These are phyloP conservation scores for Phytophthora foliorum DNA, from an alignment of 352 stramenopile genomes.

Conservation along the genomic window DNA sequence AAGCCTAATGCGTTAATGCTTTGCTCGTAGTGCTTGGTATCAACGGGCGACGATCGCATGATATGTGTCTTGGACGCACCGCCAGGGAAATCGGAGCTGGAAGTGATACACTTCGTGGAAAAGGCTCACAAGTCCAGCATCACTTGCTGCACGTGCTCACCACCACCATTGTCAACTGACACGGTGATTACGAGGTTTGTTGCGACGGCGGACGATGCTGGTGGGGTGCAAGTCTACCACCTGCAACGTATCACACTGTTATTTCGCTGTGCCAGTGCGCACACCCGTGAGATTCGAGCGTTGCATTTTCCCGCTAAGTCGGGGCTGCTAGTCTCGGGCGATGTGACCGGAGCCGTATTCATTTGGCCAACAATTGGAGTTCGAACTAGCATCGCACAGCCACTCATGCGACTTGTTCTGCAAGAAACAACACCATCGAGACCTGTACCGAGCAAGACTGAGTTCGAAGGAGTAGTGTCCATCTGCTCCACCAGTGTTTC, in stretches of 20 bases:
- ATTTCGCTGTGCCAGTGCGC: conserved; percentile 57
- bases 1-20: background rate
- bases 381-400: conserved; percentile 18
- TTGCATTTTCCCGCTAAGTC: conserved; percentile 60
- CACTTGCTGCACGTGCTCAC: conserved; percentile 62
- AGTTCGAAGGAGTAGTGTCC: conserved; percentile 36
- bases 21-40: conserved; percentile 62
- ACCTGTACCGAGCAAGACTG: conserved; percentile 12
- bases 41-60: conserved; percentile 65
- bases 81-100: conserved; percentile 56
- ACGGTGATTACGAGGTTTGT: conserved; percentile 41
- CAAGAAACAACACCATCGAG: conserved; percentile 14
- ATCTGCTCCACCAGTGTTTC: conserved; percentile 28
- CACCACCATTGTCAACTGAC: conserved; percentile 23
- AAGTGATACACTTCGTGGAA: conserved; percentile 70
- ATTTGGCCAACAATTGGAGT: conserved; percentile 56
- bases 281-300: conserved; percentile 57
- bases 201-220: conserved; percentile 65
- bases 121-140: conserved; percentile 73
- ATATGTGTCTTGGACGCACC: conserved; percentile 64
- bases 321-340: conserved; percentile 55
- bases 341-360: conserved; percentile 49
- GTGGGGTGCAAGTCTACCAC: conserved; percentile 71
- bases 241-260: conserved; percentile 67
- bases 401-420: conserved; percentile 31